phyloP scores from a whole-genome alignment of 1,284 basidiomycete species.

The Amylostereum chailletii region DNA sequence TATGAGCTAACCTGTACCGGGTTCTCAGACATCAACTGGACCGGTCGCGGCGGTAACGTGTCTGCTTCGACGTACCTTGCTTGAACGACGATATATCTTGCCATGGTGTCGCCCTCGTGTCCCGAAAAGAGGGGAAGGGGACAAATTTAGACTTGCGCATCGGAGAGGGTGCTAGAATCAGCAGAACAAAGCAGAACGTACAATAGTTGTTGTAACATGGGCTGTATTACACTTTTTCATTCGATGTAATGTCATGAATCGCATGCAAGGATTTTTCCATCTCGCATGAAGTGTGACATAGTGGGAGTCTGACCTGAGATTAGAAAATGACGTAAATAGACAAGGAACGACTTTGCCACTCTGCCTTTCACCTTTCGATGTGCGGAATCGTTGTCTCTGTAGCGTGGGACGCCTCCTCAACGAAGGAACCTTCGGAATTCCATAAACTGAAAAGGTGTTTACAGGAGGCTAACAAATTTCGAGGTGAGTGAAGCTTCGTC shows the following conservation, averaged over 20 bases:
- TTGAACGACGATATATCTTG: conserved; percentile 31
- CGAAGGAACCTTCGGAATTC: conserved; percentile 12
- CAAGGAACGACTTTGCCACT: no score
- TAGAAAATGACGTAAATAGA: not conserved
- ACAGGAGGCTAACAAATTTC: conserved; percentile 33
- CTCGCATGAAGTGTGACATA: not conserved
- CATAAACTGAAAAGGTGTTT: conserved; percentile 25
- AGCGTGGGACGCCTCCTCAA: conserved; percentile 3
- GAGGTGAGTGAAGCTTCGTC: conserved; percentile 30
- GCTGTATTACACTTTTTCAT: no score
- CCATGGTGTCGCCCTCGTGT: not conserved
- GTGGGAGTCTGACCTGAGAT: not conserved
- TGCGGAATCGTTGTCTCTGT: conserved; percentile 35
- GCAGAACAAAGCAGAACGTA: no score
- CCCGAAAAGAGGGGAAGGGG: no score
- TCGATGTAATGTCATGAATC: not conserved
- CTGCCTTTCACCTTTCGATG: conserved; percentile 26
- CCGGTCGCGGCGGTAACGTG: conserved; percentile 89
- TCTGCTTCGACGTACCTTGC: conserved; percentile 90
- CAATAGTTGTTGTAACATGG: no score
- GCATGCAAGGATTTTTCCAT: not conserved
- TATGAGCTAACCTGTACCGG: conserved; percentile 7
- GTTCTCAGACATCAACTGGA: conserved; percentile 77
- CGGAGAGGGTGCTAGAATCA: no score
- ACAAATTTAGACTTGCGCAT: no score